A percentile compares a stretch with the other conserved stretches of the same genome.
Conservation (phyloP, 139 green algal genomes). For the Marvania coccoides region DNA sequence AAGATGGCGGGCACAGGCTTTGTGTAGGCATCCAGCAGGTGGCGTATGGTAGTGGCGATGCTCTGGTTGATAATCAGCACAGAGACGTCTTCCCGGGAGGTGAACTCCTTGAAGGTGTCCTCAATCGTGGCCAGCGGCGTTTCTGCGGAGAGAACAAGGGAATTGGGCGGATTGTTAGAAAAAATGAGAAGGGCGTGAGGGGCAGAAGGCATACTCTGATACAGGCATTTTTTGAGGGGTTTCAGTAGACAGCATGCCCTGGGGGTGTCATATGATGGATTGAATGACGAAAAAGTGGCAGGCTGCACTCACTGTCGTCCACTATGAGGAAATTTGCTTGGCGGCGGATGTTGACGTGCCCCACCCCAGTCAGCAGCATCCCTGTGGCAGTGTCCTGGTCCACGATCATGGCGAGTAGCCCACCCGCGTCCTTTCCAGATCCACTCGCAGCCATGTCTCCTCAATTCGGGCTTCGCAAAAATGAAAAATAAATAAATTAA, state of each 20-base stretch:
- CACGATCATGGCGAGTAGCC: conserved; percentile 42
- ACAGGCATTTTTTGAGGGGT: too few species aligned
- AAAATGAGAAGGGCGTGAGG: neutral
- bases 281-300: too few species aligned
- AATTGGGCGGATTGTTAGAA: neutral
- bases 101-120: conserved; percentile 90
- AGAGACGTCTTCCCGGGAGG: conserved; percentile 82
- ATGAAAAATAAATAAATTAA: too few species aligned
- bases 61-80: conserved; percentile 94
- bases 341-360: conserved; percentile 85
- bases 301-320: conserved; percentile 66
- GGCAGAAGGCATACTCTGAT: neutral
- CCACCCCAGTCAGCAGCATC: conserved; percentile 93
- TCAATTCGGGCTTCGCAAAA: neutral
- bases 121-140: conserved; percentile 83
- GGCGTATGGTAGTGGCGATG: conserved; percentile 81
- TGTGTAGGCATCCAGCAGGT: conserved; percentile 69
- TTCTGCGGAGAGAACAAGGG: conserved; percentile 38
- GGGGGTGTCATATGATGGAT: too few species aligned
- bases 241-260: too few species aligned
- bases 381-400: conserved; percentile 96
- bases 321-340: conserved; percentile 94
- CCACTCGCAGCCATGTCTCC: neutral
- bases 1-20: conserved; percentile 81
- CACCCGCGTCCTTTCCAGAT: conserved; percentile 6